Conservation (phyloP, 345 rosid genomes). For the Anastatica hierochuntica region DNA sequence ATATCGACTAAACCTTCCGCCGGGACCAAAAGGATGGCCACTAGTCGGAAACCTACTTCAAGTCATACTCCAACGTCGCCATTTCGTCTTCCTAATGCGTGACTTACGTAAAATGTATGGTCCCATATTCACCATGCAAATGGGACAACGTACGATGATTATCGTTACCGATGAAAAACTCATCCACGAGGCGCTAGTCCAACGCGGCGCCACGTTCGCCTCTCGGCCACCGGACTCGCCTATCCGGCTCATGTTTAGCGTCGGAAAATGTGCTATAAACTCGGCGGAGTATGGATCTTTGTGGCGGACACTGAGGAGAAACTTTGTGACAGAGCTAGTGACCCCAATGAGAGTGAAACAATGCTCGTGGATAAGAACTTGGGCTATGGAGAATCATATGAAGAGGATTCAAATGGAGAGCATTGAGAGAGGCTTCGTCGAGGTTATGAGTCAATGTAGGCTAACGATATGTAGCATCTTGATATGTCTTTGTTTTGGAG, state of each 20-base stretch:
- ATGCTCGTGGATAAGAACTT: constrained; percentile 76
- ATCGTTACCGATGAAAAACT: constrained; percentile 66
- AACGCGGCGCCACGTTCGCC: constrained; percentile 56
- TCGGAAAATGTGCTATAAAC: constrained; percentile 86
- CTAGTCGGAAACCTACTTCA: constrained; percentile 71
- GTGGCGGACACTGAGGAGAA: constrained; percentile 68
- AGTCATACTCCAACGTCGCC: constrained; percentile 61
- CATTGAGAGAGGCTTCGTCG: constrained; percentile 44
- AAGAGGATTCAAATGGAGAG: constrained; percentile 44
- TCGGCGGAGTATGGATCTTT: constrained; percentile 80
- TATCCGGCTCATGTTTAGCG: constrained; percentile 69
- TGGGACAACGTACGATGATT: constrained; percentile 91
- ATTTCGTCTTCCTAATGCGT: constrained; percentile 55
- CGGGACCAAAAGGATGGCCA: constrained; percentile 88
- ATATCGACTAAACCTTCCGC: constrained; percentile 45
- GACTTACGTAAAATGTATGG: constrained; percentile 69
- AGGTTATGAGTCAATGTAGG: constrained; percentile 68
- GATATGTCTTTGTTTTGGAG: constrained; percentile 84
- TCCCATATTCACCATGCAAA: constrained; percentile 84
- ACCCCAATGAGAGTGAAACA: constrained; percentile 63
- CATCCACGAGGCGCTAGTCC: constrained; percentile 84
- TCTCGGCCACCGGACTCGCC: constrained; percentile 84
- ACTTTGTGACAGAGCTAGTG: constrained; percentile 72
- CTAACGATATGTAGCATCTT: constrained; percentile 67
- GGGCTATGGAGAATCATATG: constrained; percentile 73